phyloP scores from a whole-genome alignment of 495 filamentous ascomycete species.

The Neurospora hispaniola region DNA sequence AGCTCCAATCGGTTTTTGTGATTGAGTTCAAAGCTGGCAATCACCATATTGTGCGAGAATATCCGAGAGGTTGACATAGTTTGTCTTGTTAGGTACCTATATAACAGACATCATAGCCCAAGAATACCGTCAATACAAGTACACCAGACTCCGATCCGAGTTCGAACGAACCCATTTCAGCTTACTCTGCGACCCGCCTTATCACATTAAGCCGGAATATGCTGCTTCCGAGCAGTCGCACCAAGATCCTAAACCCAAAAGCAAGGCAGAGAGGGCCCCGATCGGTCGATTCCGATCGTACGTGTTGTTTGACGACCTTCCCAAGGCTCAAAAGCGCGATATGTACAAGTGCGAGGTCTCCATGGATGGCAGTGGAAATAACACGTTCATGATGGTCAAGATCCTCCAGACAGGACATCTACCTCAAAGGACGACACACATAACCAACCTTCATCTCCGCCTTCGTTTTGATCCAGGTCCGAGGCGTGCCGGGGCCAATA shows the following conservation, averaged over 20 bases:
- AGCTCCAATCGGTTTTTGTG: too few relatives aligned
- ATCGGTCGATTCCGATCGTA: background rate
- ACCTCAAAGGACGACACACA: fast-evolving
- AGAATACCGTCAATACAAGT: too few relatives aligned
- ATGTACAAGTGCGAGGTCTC: background rate
- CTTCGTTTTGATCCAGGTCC: background rate
- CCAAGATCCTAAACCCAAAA: background rate
- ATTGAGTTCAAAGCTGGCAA: too few relatives aligned
- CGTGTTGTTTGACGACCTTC: background rate
- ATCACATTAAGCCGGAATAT: too few relatives aligned
- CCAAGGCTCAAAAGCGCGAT: background rate
- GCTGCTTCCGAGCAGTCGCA: background rate
- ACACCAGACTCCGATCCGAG: too few relatives aligned
- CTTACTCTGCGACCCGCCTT: too few relatives aligned
- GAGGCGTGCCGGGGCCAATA: background rate
- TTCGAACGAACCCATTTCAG: too few relatives aligned
- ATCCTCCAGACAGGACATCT: background rate
- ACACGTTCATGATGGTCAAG: background rate
- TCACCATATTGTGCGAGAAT: too few relatives aligned
- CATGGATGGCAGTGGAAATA: background rate
- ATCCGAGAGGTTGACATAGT: too few relatives aligned
- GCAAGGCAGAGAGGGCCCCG: background rate
- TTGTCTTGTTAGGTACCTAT: too few relatives aligned
- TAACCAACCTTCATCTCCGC: background rate
- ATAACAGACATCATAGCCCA: too few relatives aligned